These are phyloP conservation scores for Mycena haematopus DNA, from an alignment of 768 basidiomycete species.

Conservation along the genomic window DNA sequence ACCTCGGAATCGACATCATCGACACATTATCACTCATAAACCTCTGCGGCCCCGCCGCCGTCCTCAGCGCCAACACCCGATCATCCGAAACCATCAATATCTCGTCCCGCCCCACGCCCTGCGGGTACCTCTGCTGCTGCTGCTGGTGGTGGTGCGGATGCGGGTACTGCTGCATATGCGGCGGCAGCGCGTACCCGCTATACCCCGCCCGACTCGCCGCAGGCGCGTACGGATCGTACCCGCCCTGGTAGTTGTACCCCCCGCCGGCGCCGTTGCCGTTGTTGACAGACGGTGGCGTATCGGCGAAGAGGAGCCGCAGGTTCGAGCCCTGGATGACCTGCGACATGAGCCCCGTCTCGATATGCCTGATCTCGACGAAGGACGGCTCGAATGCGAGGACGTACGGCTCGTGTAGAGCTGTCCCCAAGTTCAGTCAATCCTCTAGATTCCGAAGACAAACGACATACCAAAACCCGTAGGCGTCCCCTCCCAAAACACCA, in stretches of 20 bases:
- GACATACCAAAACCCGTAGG: slow-evolving; percentile 92
- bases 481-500: slow-evolving; percentile 95
- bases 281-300: slow-evolving; percentile 88
- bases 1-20: slow-evolving; percentile 50
- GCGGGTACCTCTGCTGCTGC: slow-evolving; percentile 39
- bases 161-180: slow-evolving; percentile 41
- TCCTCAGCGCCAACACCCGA: slow-evolving; percentile 73
- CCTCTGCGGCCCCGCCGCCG: slow-evolving; percentile 48
- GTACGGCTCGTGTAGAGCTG: slow-evolving; percentile 95
- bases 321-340: slow-evolving; percentile 97
- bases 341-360: slow-evolving; percentile 88
- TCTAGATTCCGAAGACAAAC: not conserved
- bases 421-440: slow-evolving; percentile 3
- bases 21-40: slow-evolving; percentile 52
- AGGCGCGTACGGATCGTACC: slow-evolving; percentile 41
- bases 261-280: slow-evolving; percentile 67
- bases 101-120: slow-evolving; percentile 73
- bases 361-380: slow-evolving; percentile 96
- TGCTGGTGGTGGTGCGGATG: slow-evolving; percentile 50
- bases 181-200: slow-evolving; percentile 41
- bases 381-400: slow-evolving; percentile 96
- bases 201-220: slow-evolving; percentile 29
- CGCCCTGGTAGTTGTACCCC: slow-evolving; percentile 38
- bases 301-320: slow-evolving; percentile 89
- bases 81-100: slow-evolving; percentile 93